Base-by-base conservation (phyloP, 371 early-diverging fungal species). In the Syncephalastrum sp. region DNA sequence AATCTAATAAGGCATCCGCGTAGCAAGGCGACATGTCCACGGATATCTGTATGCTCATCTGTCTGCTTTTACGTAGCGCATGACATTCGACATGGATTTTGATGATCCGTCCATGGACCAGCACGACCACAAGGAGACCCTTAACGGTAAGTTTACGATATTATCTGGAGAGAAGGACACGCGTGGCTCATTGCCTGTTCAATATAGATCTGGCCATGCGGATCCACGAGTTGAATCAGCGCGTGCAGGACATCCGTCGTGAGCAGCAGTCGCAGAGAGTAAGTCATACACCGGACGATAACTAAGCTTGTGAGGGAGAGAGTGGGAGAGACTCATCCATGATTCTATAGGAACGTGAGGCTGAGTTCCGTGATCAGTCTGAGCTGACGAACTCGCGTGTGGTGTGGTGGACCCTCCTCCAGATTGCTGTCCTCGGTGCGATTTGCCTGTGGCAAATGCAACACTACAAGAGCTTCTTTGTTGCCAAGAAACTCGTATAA, bases 381-480 rank as follows among this genome's bases (percentile, higher is more conserved):
- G 91, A 95, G 69, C 65, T 79, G 17, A 88, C 89, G 50, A 96
- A 94, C 77, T 75, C 87, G 15, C 89, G 91, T 43, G 89, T 93
- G 14, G 86, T 94, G 1, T 87, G 82, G 72, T 98, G 95, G 95
- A 91, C 94, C 10, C 60, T 98, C 49, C 72, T 89, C 23, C 96
- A 97, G 67, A 62, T 96, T 47, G 58, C 81, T 48, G 82, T 95
- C 43, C 81, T 96, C 54, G 91, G 81, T 38, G 71, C 86, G 21
- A 90, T 92, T 21, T 92, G 94, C 66, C 77, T 85, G 54, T 95
- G 96, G 95, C 98, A 98, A 72, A 85, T 95, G 75, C 86, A 88
- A 17, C 92, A 94, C 63, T 86, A 95, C 61, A 88, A 89, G 64
- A 73, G 84, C 61, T 97, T 97, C 86, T 96, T 97, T 64, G 88